Conservation (phyloP, 768 basidiomycete genomes). For the Hygrocybe coccinea region DNA sequence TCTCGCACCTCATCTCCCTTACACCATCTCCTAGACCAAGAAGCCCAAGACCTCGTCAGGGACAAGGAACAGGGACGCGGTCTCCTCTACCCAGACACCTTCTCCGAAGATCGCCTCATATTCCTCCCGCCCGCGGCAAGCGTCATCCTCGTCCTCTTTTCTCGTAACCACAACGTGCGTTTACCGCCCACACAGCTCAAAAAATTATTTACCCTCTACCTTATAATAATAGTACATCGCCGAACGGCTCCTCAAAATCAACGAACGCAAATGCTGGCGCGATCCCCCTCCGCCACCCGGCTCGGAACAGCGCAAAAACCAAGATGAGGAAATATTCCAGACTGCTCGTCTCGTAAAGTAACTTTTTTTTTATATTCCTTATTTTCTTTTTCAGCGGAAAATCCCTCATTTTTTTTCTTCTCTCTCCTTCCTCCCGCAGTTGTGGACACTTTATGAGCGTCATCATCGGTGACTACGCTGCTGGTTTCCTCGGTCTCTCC, state of each 20-base stretch:
- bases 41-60: slow-evolving; percentile 40
- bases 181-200: too few species aligned
- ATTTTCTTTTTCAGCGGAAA: too few species aligned
- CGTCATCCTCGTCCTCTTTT: slow-evolving; percentile 52
- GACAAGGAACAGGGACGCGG: slow-evolving; percentile 48
- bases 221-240: slow-evolving; percentile 63
- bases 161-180: slow-evolving; percentile 55
- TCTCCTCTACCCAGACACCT: slow-evolving; percentile 48
- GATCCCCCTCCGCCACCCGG: slow-evolving; percentile 37
- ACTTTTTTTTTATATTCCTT: slow-evolving; percentile 13
- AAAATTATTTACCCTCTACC: too few species aligned
- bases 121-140: slow-evolving; percentile 51
- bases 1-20: neutral
- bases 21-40: slow-evolving; percentile 27
- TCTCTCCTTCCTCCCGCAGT: slow-evolving; percentile 18
- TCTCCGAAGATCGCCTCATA: slow-evolving; percentile 47
- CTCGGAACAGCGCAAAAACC: slow-evolving; percentile 18
- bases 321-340: slow-evolving; percentile 59
- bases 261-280: slow-evolving; percentile 46
- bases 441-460: slow-evolving; percentile 52
- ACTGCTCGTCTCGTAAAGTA: slow-evolving; percentile 51
- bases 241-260: slow-evolving; percentile 47
- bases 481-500: slow-evolving; percentile 50
- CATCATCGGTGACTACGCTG: slow-evolving; percentile 56
- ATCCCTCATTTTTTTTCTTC: neutral